Conservation (phyloP, 192 early-diverging fungal species). For the Dissophora globulifera region DNA sequence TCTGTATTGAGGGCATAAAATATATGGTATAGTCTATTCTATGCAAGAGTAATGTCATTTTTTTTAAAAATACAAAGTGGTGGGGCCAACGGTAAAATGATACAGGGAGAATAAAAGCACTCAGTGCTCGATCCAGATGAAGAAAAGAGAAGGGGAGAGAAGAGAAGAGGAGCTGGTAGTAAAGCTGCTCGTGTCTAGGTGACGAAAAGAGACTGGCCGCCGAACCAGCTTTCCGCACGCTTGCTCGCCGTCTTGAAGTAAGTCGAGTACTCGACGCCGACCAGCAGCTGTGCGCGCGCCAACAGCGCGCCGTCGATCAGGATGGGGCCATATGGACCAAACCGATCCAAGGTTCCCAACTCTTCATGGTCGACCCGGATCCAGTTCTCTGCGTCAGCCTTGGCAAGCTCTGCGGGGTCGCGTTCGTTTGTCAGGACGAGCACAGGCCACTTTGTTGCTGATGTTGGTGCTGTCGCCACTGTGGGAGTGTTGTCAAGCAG, state of each 20-base stretch:
- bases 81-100: too few relatives aligned
- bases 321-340: conserved; percentile 38
- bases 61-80: too few relatives aligned
- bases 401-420: conserved; percentile 30
- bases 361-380: conserved; percentile 33
- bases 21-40: too few relatives aligned
- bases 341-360: conserved; percentile 26
- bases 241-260: conserved; percentile 37
- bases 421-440: conserved; percentile 38
- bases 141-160: not conserved
- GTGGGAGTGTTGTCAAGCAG: conserved; percentile 13
- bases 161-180: not conserved
- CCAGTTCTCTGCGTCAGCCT: conserved; percentile 40
- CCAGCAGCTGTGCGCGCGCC: conserved; percentile 17
- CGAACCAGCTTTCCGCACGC: conserved; percentile 39
- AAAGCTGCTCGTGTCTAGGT: conserved; percentile 13
- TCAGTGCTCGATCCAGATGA: too few relatives aligned
- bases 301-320: conserved; percentile 43
- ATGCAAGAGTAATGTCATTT: too few relatives aligned
- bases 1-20: too few relatives aligned
- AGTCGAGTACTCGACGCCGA: conserved; percentile 46
- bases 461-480: too few relatives aligned
- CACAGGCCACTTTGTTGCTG: conserved; percentile 24
- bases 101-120: too few relatives aligned
- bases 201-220: conserved; percentile 22